These are phyloP conservation scores for Amanita rimosa DNA, from an alignment of 768 basidiomycete genomes.

Conservation along the genomic window DNA sequence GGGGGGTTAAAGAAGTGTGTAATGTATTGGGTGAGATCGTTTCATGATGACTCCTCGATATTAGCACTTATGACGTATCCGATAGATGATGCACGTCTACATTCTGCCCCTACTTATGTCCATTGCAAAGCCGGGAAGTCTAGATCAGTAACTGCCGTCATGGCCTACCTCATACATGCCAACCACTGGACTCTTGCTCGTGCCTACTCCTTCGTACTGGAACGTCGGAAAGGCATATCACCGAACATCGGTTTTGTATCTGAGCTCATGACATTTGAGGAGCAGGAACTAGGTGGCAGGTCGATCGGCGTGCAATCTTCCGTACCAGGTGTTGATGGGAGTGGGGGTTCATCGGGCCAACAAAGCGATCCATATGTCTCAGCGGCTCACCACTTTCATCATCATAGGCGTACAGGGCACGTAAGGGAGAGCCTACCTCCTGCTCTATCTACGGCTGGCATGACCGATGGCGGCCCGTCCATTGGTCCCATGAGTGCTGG, in stretches of 20 bases:
- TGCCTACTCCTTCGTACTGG: conserved; percentile 87
- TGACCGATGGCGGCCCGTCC: conserved; percentile 23
- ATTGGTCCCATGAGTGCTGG: conserved; percentile 21
- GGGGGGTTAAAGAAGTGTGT: conserved; percentile 77
- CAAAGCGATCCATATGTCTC: conserved; percentile 28
- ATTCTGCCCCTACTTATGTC: conserved; percentile 84
- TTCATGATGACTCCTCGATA: conserved; percentile 1
- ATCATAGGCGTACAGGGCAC: conserved; percentile 47
- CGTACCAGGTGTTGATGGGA: conserved; percentile 10
- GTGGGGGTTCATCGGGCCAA: conserved; percentile 9
- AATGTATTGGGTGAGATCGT: conserved; percentile 64
- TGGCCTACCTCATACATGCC: conserved; percentile 95
- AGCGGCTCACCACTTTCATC: conserved; percentile 25
- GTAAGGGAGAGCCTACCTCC: conserved; percentile 71
- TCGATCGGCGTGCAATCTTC: conserved; percentile 52
- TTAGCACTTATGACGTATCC: neutral
- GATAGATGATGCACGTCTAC: conserved; percentile 83
- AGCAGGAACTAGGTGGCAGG: conserved; percentile 75
- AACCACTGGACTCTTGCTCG: conserved; percentile 93
- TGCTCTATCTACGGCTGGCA: conserved; percentile 21
- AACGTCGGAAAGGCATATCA: conserved; percentile 87
- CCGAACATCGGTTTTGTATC: conserved; percentile 98
- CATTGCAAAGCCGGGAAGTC: conserved; percentile 97
- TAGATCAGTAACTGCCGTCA: conserved; percentile 90
- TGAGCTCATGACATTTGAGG: conserved; percentile 95